These are phyloP conservation scores for Nicotiana benthamiana DNA, from an alignment of 257 asterid genomes.

Conservation along the genomic window DNA sequence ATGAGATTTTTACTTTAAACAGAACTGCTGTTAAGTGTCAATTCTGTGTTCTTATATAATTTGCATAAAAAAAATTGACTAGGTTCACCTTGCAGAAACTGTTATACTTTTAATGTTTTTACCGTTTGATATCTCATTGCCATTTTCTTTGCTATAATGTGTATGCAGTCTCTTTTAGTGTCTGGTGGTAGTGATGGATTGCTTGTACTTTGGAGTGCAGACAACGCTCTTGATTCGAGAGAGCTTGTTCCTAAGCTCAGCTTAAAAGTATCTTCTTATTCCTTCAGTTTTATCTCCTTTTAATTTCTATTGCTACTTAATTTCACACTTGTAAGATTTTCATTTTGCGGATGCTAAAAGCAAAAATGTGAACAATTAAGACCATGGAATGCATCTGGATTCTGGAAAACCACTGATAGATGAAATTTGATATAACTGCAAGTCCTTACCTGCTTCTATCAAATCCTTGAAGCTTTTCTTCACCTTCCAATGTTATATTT, in stretches of 20 bases:
- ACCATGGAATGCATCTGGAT: neutral
- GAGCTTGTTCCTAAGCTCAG: constrained; percentile 97
- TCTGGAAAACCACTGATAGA: neutral
- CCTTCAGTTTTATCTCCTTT: neutral
- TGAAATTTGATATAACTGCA: constrained; percentile 5
- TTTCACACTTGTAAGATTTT: neutral
- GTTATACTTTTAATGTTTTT: neutral
- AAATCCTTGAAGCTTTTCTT: neutral
- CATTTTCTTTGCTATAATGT: constrained; percentile 21
- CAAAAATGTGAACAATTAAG: neutral
- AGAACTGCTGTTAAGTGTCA: neutral
- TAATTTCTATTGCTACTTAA: neutral
- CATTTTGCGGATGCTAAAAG: neutral
- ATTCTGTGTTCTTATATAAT: neutral
- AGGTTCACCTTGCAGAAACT: neutral
- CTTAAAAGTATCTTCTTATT: constrained; percentile 52
- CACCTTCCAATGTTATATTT: constrained; percentile 12
- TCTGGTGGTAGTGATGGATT: constrained; percentile 98
- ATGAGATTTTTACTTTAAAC: neutral
- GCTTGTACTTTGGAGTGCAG: constrained; percentile 97
- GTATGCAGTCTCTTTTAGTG: constrained; percentile 77
- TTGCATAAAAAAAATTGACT: neutral
- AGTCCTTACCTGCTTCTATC: neutral
- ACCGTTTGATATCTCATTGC: neutral
- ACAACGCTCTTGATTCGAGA: constrained; percentile 86